These are phyloP conservation scores for Penicillium lividum DNA, from an alignment of 495 filamentous ascomycete genomes.

Conservation along the genomic window DNA sequence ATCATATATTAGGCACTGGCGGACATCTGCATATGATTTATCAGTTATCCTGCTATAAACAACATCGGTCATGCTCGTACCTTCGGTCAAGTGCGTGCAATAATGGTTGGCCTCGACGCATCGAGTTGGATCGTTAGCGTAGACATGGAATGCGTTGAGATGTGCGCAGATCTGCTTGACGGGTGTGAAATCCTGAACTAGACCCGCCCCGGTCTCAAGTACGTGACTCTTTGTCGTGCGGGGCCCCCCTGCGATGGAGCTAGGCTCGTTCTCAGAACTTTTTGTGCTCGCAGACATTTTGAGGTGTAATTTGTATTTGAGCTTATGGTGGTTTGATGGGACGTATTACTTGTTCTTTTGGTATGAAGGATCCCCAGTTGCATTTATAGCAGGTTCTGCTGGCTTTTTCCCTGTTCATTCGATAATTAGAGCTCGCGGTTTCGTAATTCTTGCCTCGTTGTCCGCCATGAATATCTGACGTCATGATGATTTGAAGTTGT, in stretches of 20 bases:
- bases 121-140: constrained; percentile 66
- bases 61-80: background rate
- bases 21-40: constrained; percentile 47
- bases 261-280: constrained; percentile 17
- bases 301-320: background rate
- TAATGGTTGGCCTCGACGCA: constrained; percentile 83
- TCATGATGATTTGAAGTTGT: background rate
- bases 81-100: constrained; percentile 72
- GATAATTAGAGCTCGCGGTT: background rate
- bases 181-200: constrained; percentile 70
- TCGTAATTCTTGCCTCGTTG: background rate
- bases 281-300: background rate
- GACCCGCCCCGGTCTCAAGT: constrained; percentile 64
- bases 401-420: background rate
- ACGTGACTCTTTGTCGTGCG: constrained; percentile 54
- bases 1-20: constrained; percentile 72
- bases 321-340: background rate
- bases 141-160: constrained; percentile 74
- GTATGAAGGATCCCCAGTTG: background rate
- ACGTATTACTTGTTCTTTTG: background rate
- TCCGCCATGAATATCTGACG: background rate
- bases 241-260: constrained; percentile 43
- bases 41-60: background rate
- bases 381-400: background rate
- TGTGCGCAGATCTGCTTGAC: constrained; percentile 66